phyloP scores from a whole-genome alignment of 192 early-diverging fungal species.

The Coemansia sp. region DNA sequence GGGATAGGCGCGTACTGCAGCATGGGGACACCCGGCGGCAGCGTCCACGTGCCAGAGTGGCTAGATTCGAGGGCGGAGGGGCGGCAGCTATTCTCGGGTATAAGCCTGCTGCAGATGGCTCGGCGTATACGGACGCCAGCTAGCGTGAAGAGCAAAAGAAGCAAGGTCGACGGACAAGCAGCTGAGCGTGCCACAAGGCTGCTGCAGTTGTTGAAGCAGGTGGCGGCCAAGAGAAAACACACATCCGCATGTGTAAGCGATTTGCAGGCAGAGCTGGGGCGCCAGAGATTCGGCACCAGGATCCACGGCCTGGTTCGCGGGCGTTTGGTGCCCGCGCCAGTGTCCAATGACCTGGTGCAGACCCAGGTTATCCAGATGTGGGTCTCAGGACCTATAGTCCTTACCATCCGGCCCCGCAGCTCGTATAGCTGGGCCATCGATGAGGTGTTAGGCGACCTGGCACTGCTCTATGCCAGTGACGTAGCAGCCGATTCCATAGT shows the following conservation, averaged over 20 bases:
- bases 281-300: not conserved
- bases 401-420: conserved; percentile 1
- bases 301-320: not conserved
- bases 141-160: not conserved
- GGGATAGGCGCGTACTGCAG: not conserved
- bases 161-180: not conserved
- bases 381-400: not conserved
- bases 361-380: not conserved
- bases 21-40: not conserved
- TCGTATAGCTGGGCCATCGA: not conserved
- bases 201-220: not conserved
- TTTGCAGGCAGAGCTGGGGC: not conserved
- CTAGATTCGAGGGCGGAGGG: not conserved
- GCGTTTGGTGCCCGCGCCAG: not conserved
- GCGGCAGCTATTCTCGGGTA: not conserved
- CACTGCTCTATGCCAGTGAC: not conserved
- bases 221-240: not conserved
- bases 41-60: not conserved
- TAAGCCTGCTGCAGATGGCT: not conserved
- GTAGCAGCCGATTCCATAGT: not conserved
- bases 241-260: not conserved
- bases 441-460: not conserved
- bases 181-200: not conserved
- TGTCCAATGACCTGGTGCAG: not conserved
- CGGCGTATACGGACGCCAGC: not conserved